Evolutionary conservation across 2,329 filamentous ascomycete species (phyloP), one percentile per base, ranked within the genome.

Genomic region (Dothidotthia symphoricarpi): DNA sequence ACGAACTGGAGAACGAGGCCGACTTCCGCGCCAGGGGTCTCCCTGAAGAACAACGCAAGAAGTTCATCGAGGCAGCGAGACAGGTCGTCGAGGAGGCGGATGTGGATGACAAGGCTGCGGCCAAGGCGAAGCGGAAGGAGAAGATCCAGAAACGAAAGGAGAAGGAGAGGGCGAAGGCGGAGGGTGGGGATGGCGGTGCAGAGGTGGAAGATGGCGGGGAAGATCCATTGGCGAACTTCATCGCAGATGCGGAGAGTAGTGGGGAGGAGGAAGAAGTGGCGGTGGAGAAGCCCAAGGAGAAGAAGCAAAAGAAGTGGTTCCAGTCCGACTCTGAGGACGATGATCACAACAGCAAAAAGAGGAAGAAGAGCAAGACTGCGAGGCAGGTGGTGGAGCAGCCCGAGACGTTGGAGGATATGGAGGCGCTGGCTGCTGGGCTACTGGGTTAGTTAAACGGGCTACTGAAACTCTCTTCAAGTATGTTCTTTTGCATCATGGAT

Each of bases 1-100:
- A 97, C 71, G 86, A 95, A 64, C 81, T 98, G 51, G 85, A 91
- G 61, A 81, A 86, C 65, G 88, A 96, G 68, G 82, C 83, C 0
- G 81, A 83, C 49, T 98, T 97, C 76, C 75, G 74, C 47, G 76
- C 79, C 26, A 78, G 82, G 36, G 93, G 91, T 24, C 74, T 83
- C 16, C 85, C 87, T 3, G 85, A 89, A 50, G 78, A 79, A 32
- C 88, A 94, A 67, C 78, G 88, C 31, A 75, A 77, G 53, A 79
- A 77, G 51, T 98, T 95, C 72, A 72, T 97, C 64, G 82, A 86
- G 31, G 76, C 76, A 44, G 91, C 96, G 66, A 73, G 78, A 9
- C 77, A 79, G 53, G 79, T 83, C 47, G 87, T 94, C 19, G 75
- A 76, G 51, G 75, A 80, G 56, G 87, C 84, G 14, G 93, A 98